Evolutionary conservation across 2,329 filamentous ascomycete species (phyloP).

Genomic region (Exserohilum rostratum): DNA sequence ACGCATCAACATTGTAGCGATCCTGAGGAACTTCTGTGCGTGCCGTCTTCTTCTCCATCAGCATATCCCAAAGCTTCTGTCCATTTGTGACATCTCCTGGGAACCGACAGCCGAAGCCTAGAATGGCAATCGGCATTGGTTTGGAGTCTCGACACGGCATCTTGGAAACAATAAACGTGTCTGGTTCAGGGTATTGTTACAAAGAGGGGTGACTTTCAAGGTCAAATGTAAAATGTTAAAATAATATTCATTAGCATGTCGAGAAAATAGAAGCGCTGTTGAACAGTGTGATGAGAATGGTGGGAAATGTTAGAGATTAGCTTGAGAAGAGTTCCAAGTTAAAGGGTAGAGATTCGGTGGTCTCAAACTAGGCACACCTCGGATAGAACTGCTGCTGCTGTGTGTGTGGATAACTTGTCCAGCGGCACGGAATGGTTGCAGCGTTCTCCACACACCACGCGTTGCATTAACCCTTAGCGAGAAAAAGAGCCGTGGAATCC

Average conservation of each 20-base stretch:
- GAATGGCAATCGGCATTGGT: constrained; percentile 30
- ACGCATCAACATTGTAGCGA: constrained; percentile 23
- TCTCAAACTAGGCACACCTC: too few species aligned
- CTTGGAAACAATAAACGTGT: not conserved
- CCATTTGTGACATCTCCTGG: constrained; percentile 21
- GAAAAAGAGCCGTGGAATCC: too few species aligned
- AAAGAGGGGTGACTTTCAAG: not conserved
- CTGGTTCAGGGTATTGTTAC: not conserved
- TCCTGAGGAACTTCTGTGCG: constrained; percentile 16
- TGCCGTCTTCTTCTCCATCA: constrained; percentile 16
- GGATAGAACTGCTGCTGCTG: not conserved
- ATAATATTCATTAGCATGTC: not conserved
- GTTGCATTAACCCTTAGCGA: too few species aligned
- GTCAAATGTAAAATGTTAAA: not conserved
- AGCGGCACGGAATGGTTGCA: too few species aligned
- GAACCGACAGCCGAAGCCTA: constrained; percentile 40
- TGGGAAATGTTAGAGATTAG: too few species aligned
- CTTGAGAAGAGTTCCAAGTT: too few species aligned
- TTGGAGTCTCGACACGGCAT: constrained; percentile 10
- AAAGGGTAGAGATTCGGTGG: too few species aligned
- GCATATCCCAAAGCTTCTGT: constrained; percentile 23
- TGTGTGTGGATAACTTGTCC: too few species aligned
- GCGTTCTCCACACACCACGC: too few species aligned
- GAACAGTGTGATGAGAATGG: too few species aligned
- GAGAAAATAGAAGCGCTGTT: too few species aligned